These are phyloP conservation scores for Dalbergia cochinchinensis DNA, from an alignment of 306 rosid genomes.

Conservation along the genomic window DNA sequence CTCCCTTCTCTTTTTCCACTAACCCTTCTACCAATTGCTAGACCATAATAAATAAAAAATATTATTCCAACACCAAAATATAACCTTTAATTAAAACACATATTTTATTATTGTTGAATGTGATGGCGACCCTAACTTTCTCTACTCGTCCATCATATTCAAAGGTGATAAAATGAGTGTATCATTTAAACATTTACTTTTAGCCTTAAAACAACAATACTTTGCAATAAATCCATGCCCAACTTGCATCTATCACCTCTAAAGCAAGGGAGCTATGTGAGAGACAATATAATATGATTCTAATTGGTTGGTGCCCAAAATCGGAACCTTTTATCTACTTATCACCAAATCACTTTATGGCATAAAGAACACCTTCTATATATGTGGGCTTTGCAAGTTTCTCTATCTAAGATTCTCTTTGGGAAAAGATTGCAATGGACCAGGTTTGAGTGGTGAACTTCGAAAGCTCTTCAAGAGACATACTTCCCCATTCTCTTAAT, in stretches of 20 bases:
- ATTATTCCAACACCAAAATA: no score
- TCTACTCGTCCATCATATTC: no score
- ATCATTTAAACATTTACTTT: no score
- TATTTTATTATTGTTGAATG: no score
- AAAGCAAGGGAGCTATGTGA: slow-evolving; percentile 15
- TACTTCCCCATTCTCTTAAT: background rate
- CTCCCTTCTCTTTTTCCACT: slow-evolving; percentile 1
- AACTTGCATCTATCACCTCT: slow-evolving; percentile 1
- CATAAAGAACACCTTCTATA: slow-evolving; percentile 18
- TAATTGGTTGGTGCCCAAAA: slow-evolving; percentile 39
- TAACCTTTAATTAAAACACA: no score
- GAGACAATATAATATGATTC: slow-evolving; percentile 36
- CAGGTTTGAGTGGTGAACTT: slow-evolving; percentile 35
- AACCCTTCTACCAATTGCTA: background rate
- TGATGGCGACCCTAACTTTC: no score
- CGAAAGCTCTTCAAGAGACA: background rate
- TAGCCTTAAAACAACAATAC: no score
- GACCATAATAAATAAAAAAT: background rate
- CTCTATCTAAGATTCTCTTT: slow-evolving; percentile 25
- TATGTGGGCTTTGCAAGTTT: background rate
- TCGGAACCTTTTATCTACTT: slow-evolving; percentile 46
- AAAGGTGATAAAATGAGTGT: no score
- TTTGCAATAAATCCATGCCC: background rate
- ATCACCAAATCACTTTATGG: slow-evolving; percentile 23
- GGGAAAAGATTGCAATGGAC: slow-evolving; percentile 34